phyloP scores from a whole-genome alignment of 2,329 filamentous ascomycete species.

The Stachybotrys elegans region DNA sequence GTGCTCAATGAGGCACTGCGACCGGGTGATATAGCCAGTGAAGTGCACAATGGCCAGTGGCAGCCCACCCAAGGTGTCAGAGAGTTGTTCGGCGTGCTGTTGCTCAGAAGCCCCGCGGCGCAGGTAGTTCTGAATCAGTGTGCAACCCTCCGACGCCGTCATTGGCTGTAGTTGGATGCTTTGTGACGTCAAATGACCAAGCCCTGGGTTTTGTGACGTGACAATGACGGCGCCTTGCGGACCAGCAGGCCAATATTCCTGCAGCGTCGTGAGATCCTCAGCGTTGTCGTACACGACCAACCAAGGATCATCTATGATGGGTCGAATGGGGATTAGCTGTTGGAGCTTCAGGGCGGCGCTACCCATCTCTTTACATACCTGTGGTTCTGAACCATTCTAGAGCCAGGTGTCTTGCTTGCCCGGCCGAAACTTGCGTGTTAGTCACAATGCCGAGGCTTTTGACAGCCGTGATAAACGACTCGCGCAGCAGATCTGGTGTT shows the following conservation, averaged over 20 bases:
- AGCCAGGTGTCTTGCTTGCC: background rate
- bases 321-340: background rate
- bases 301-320: background rate
- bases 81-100: background rate
- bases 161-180: background rate
- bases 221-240: background rate
- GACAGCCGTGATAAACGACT: background rate
- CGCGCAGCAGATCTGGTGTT: background rate
- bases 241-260: background rate
- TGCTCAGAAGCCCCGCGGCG: background rate
- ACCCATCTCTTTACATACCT: too few relatives aligned
- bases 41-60: background rate
- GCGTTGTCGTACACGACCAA: background rate
- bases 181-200: background rate
- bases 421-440: background rate
- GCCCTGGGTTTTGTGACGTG: background rate
- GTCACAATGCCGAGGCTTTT: background rate
- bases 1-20: background rate
- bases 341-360: background rate
- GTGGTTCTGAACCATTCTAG: background rate
- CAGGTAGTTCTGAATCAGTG: background rate
- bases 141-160: background rate
- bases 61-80: background rate
- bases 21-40: background rate
- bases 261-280: background rate